Conservation (phyloP, 805 yeast species). For the Ogataea zsoltii region DNA sequence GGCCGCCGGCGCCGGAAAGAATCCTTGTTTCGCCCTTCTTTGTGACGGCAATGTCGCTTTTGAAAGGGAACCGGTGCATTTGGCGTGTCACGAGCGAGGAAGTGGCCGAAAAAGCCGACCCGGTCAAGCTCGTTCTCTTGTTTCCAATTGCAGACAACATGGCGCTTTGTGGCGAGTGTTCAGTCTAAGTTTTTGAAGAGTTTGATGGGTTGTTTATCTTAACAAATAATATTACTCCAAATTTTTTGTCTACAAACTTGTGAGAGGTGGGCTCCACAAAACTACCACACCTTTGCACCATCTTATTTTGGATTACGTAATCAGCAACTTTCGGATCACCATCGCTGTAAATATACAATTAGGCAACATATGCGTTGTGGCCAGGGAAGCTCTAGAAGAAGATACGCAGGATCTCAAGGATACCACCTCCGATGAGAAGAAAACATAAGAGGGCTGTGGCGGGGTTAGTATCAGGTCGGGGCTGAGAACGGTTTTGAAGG, state of each 20-base stretch:
- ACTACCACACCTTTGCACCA: too few species aligned
- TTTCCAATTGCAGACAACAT: constrained; percentile 5
- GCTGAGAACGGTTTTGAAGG: neutral
- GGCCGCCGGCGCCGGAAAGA: constrained; percentile 76
- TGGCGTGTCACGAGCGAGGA: neutral
- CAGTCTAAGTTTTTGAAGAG: neutral
- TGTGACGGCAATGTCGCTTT: constrained; percentile 69
- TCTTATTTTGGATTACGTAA: too few species aligned
- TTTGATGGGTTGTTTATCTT: neutral
- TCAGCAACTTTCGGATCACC: too few species aligned
- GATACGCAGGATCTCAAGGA: constrained; percentile 63
- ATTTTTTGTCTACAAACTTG: neutral
- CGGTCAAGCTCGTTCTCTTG: neutral
- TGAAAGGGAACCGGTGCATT: constrained; percentile 37
- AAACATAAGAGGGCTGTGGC: constrained; percentile 46
- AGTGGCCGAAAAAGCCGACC: neutral
- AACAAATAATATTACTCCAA: constrained; percentile 2
- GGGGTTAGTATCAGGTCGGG: too few species aligned
- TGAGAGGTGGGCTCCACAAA: too few species aligned
- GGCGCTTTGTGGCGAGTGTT: neutral
- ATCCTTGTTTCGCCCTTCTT: constrained; percentile 72
- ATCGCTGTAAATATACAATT: neutral
- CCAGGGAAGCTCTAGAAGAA: constrained; percentile 40
- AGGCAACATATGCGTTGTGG: neutral
- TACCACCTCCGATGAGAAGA: constrained; percentile 79